Conservation (phyloP, 2,329 filamentous ascomycete species). For the Talaromyces sp. region DNA sequence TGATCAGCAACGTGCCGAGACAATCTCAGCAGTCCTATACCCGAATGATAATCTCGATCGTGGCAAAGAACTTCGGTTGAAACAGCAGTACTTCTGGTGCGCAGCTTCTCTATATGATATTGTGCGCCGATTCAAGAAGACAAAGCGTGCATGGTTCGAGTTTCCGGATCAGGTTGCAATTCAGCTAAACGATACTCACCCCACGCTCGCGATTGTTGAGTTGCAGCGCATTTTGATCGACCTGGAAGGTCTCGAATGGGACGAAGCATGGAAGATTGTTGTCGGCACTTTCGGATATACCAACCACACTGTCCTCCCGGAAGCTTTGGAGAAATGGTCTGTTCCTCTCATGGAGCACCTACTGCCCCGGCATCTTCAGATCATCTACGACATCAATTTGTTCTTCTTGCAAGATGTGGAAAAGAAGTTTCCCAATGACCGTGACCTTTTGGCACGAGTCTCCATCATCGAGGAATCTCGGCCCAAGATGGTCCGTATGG, state of each 20-base stretch:
- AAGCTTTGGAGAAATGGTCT: slow-evolving; percentile 97
- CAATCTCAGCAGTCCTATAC: slow-evolving; percentile 94
- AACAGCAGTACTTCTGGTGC: slow-evolving; percentile 99
- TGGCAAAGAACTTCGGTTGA: slow-evolving; percentile 93
- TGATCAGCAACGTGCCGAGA: slow-evolving; percentile 98
- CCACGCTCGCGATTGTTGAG: slow-evolving; percentile 92
- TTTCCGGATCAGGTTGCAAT: slow-evolving; percentile 96
- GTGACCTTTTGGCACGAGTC: slow-evolving; percentile 79
- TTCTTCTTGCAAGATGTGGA: slow-evolving; percentile 90
- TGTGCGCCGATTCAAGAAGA: slow-evolving; percentile 96
- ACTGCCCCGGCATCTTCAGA: slow-evolving; percentile 88
- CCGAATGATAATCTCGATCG: slow-evolving; percentile 96
- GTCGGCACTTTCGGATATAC: slow-evolving; percentile 86
- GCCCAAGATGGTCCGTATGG: slow-evolving; percentile 98
- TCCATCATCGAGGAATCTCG: slow-evolving; percentile 97
- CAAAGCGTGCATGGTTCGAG: slow-evolving; percentile 82
- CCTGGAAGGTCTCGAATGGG: slow-evolving; percentile 86
- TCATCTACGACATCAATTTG: slow-evolving; percentile 97
- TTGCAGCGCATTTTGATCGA: slow-evolving; percentile 90
- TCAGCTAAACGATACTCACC: slow-evolving; percentile 96
- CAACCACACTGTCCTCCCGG: slow-evolving; percentile 95
- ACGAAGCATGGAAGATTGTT: slow-evolving; percentile 83
- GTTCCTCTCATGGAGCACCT: slow-evolving; percentile 89
- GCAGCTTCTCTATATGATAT: slow-evolving; percentile 95
- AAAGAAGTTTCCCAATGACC: slow-evolving; percentile 82